A percentile compares a stretch with the other conserved stretches of the same genome.
Evolutionary conservation across 805 yeast species (phyloP).

Genomic region (Wickerhamomyces hampshirensis): DNA sequence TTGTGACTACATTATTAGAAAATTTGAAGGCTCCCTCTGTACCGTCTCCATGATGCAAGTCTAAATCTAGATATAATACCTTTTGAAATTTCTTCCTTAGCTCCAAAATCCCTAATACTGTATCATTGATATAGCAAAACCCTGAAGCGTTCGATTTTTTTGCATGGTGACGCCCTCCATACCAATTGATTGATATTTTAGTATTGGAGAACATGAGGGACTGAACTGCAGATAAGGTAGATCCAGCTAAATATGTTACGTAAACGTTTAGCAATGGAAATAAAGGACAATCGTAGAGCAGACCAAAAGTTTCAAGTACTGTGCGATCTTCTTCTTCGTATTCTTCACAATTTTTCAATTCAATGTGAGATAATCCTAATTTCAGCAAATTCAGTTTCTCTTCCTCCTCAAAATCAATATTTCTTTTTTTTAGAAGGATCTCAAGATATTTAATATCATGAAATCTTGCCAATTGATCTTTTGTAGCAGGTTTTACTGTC

Average conservation of each 20-base stretch:
- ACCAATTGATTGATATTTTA: slow-evolving; percentile 59
- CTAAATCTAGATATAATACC: slow-evolving; percentile 64
- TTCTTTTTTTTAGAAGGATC: slow-evolving; percentile 29
- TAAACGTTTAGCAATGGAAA: slow-evolving; percentile 52
- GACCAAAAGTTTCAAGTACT: slow-evolving; percentile 36
- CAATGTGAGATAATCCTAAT: not conserved
- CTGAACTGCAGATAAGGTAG: slow-evolving; percentile 47
- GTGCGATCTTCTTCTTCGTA: slow-evolving; percentile 5
- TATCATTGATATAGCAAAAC: slow-evolving; percentile 70
- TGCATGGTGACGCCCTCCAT: slow-evolving; percentile 78
- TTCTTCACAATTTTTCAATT: too few relatives aligned
- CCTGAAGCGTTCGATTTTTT: slow-evolving; percentile 53
- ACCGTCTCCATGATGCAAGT: slow-evolving; percentile 80
- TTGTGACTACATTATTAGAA: slow-evolving; percentile 51
- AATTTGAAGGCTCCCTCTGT: slow-evolving; percentile 60
- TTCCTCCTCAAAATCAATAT: slow-evolving; percentile 10
- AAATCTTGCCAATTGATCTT: slow-evolving; percentile 39
- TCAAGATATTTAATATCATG: slow-evolving; percentile 44
- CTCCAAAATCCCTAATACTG: slow-evolving; percentile 49
- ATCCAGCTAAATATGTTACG: slow-evolving; percentile 46
- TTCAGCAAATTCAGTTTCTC: not conserved
- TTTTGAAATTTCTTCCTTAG: slow-evolving; percentile 42
- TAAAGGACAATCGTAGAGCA: slow-evolving; percentile 59
- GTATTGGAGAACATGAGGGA: slow-evolving; percentile 1
- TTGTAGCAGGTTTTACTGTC: slow-evolving; percentile 25